These are phyloP conservation scores for Alternaria gansuensis DNA, from an alignment of 2,329 filamentous ascomycete genomes.

Conservation along the genomic window DNA sequence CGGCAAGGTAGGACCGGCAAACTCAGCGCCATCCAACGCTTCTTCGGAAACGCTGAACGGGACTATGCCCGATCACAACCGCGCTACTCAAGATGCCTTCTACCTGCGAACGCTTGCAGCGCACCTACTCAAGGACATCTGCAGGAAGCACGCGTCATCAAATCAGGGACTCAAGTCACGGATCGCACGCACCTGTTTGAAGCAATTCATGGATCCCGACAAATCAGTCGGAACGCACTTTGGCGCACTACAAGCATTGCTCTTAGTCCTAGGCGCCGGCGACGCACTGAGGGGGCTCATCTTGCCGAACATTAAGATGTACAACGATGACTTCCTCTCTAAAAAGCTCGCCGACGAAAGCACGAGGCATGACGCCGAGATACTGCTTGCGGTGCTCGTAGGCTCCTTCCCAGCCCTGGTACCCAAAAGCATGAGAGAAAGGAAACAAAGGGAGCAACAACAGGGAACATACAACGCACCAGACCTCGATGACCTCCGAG, in stretches of 20 bases:
- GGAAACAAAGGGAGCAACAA: slow-evolving; percentile 51
- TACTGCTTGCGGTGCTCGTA: slow-evolving; percentile 67
- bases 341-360: slow-evolving; percentile 62
- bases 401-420: slow-evolving; percentile 63
- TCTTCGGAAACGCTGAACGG: slow-evolving; percentile 59
- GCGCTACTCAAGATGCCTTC: slow-evolving; percentile 67
- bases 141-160: slow-evolving; percentile 79
- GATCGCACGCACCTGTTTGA: slow-evolving; percentile 90
- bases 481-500: slow-evolving; percentile 53
- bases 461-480: slow-evolving; percentile 52
- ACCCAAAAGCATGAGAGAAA: slow-evolving; percentile 11
- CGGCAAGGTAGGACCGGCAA: slow-evolving; percentile 74
- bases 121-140: slow-evolving; percentile 80
- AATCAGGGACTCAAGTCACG: slow-evolving; percentile 86
- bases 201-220: slow-evolving; percentile 86
- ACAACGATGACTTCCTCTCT: slow-evolving; percentile 66
- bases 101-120: slow-evolving; percentile 84
- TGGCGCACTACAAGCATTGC: slow-evolving; percentile 82
- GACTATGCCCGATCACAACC: slow-evolving; percentile 33
- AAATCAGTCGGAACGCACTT: slow-evolving; percentile 87
- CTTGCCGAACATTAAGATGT: slow-evolving; percentile 71
- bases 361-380: slow-evolving; percentile 67
- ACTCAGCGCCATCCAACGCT: slow-evolving; percentile 59
- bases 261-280: slow-evolving; percentile 75
- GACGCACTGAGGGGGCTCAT: slow-evolving; percentile 69